Evolutionary conservation across 2,329 filamentous ascomycete genomes (phyloP).

Genomic region (Fusarium goolgardi): DNA sequence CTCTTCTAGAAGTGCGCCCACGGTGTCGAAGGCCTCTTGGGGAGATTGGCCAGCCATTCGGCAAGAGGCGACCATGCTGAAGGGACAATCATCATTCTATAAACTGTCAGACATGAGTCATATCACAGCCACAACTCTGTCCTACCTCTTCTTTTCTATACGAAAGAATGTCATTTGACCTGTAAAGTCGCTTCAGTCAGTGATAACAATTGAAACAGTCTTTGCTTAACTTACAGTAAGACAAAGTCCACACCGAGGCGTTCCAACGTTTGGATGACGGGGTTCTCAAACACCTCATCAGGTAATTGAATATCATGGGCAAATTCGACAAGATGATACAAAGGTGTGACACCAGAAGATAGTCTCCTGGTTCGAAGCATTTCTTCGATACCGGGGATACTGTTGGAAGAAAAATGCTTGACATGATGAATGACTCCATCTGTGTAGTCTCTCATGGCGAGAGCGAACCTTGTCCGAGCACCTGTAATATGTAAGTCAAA

Average conservation of each 20-base stretch:
- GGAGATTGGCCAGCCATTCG: constrained; percentile 17
- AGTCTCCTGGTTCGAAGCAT: constrained; percentile 6
- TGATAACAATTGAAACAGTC: accelerated
- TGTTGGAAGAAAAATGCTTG: constrained; percentile 12
- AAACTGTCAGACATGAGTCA: not conserved
- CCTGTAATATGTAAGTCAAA: not conserved
- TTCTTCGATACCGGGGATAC: constrained; percentile 6
- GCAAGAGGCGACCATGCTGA: constrained; percentile 24
- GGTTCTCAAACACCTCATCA: constrained; percentile 2
- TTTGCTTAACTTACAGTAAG: not conserved
- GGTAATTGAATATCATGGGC: constrained; percentile 8
- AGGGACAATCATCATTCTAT: constrained; percentile 19
- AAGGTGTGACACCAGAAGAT: constrained; percentile 12
- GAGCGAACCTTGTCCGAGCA: constrained; percentile 3
- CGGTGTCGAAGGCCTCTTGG: constrained; percentile 15
- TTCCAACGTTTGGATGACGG: constrained; percentile 9
- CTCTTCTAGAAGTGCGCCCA: constrained; percentile 6
- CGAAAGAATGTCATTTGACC: constrained; percentile 14
- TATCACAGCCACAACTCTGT: accelerated
- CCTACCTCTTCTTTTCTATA: constrained; percentile 22
- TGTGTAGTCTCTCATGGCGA: constrained; percentile 19
- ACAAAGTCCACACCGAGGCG: constrained; percentile 20
- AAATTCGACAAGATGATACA: constrained; percentile 22
- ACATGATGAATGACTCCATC: constrained; percentile 26
- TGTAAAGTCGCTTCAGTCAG: accelerated